Conservation (phyloP, 2,329 filamentous ascomycete species). For the Ascochyta clinopodiicola region DNA sequence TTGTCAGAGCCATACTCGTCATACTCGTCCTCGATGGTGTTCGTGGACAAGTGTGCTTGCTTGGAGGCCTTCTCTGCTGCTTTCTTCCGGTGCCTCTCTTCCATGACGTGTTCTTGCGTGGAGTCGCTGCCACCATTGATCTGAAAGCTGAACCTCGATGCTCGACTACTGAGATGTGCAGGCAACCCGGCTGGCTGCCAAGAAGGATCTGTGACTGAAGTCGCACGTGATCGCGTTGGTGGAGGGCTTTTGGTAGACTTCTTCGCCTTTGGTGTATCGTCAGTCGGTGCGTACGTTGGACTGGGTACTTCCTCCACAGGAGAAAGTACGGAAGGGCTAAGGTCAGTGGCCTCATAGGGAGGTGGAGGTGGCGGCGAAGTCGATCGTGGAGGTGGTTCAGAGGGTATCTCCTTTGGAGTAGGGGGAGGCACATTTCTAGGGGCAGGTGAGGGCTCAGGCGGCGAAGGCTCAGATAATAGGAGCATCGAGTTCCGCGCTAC, state of each 20-base stretch:
- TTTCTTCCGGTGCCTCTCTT: slow-evolving; percentile 73
- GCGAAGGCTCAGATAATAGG: slow-evolving; percentile 32
- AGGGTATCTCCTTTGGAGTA: slow-evolving; percentile 22
- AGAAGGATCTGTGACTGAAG: slow-evolving; percentile 46
- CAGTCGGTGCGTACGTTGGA: slow-evolving; percentile 31
- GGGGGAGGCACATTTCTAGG: slow-evolving; percentile 3
- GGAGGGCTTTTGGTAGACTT: slow-evolving; percentile 48
- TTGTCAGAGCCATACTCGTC: slow-evolving; percentile 51
- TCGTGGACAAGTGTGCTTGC: slow-evolving; percentile 44
- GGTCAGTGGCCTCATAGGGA: slow-evolving; percentile 28
- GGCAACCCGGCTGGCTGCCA: slow-evolving; percentile 49
- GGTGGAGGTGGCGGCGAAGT: slow-evolving; percentile 23
- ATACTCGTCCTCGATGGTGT: slow-evolving; percentile 46
- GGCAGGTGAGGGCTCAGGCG: slow-evolving; percentile 22
- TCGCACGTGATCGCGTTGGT: slow-evolving; percentile 44
- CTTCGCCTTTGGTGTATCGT: slow-evolving; percentile 37
- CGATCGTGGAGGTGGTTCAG: slow-evolving; percentile 16
- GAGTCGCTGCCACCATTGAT: slow-evolving; percentile 75
- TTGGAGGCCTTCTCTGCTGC: slow-evolving; percentile 65
- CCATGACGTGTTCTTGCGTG: slow-evolving; percentile 70
- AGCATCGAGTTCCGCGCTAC: slow-evolving; percentile 52
- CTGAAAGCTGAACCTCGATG: slow-evolving; percentile 82
- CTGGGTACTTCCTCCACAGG: slow-evolving; percentile 44
- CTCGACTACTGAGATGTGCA: slow-evolving; percentile 65
- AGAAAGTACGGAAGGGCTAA: slow-evolving; percentile 37